Evolutionary conservation across 192 early-diverging fungal species (phyloP), one percentile per base, ranked within the genome.

Genomic region (Backusella luteola): DNA sequence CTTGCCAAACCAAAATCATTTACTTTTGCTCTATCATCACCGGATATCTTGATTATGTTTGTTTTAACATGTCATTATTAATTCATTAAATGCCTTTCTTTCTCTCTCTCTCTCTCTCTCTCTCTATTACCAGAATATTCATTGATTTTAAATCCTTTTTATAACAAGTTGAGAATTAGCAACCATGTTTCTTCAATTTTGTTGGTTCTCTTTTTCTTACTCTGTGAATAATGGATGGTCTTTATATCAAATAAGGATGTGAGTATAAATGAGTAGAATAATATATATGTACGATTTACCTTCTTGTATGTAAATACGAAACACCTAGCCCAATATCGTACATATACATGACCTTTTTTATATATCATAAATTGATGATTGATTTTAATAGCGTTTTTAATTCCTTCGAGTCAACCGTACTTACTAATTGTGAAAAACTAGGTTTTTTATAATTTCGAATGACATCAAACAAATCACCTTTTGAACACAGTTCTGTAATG

Each of bases 1-100:
- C 92, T 88, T 11, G 92, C 92, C 52, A 93, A 79, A 19, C 92
- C 92, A 88, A 93, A 93, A 76, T 93, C 92, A 68, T 93, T 93
- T 34, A 93, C 91, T 77, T 93, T 93, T 42, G 92, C 92, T 12
- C 90, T 81, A 70, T 90, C 85, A 70, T 92, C 87, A 0, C 81
- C 73, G 0, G 87, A 82, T 36, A 87, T 87, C 83, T 86, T 15
- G n/a, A 14, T 9, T 56, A 41, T 59, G 41, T 19, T 17, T 26
- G 15, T 15, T 15, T 14, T 66, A 46, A 11, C 21, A 8, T 23
- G n/a, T 73, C 34, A 17, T 44, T 74, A 23, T 73, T 34, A 21
- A 7, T 38, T 29, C 6, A 35, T 11, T 73, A 49, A 19, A 26
- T 8, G 6, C 53, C 0, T 11, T 26, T 2, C n/a, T 23, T 3